A percentile compares a stretch with the other conserved stretches of the same genome.
phyloP scores from a whole-genome alignment of 768 basidiomycete genomes.

The Lentinula sp. region DNA sequence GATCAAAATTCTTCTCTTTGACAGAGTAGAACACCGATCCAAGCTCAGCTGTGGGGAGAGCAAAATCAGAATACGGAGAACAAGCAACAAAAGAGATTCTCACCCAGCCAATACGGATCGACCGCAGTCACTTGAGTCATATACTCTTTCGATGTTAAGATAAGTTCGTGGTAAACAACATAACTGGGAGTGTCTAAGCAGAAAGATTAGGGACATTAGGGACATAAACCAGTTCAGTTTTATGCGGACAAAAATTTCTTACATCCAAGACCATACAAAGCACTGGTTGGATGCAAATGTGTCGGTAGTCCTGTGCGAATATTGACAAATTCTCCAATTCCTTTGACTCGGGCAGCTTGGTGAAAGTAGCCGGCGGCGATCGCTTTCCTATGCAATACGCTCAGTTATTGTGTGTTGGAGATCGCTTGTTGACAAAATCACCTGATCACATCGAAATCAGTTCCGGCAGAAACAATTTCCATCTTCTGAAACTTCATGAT shows the following conservation, averaged over 20 bases:
- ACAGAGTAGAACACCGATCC: constrained; percentile 98
- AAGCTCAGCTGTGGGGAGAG: constrained; percentile 62
- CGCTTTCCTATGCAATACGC: constrained; percentile 61
- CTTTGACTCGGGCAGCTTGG: constrained; percentile 96
- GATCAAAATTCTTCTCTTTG: constrained; percentile 97
- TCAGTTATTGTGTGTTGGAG: no score
- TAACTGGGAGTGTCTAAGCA: constrained; percentile 86
- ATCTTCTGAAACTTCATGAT: constrained; percentile 99
- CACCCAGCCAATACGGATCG: constrained; percentile 96
- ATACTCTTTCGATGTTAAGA: constrained; percentile 93
- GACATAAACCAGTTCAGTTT: constrained; percentile 8
- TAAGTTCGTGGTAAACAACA: constrained; percentile 94
- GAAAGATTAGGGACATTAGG: constrained; percentile 8
- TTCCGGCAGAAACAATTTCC: constrained; percentile 85
- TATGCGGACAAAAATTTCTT: constrained; percentile 23
- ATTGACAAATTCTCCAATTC: constrained; percentile 98
- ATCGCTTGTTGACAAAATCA: no score
- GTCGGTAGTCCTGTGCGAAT: constrained; percentile 92
- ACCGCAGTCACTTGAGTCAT: constrained; percentile 99
- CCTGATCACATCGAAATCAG: constrained; percentile 88
- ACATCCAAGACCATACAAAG: constrained; percentile 95
- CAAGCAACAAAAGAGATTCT: constrained; percentile 12
- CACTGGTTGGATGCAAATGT: constrained; percentile 94
- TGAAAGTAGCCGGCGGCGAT: constrained; percentile 99
- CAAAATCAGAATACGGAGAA: not conserved